A percentile compares a stretch with the other conserved stretches of the same genome.
Evolutionary conservation across 1,284 basidiomycete genomes (phyloP).

Genomic region (Ganoderma resinaceum): DNA sequence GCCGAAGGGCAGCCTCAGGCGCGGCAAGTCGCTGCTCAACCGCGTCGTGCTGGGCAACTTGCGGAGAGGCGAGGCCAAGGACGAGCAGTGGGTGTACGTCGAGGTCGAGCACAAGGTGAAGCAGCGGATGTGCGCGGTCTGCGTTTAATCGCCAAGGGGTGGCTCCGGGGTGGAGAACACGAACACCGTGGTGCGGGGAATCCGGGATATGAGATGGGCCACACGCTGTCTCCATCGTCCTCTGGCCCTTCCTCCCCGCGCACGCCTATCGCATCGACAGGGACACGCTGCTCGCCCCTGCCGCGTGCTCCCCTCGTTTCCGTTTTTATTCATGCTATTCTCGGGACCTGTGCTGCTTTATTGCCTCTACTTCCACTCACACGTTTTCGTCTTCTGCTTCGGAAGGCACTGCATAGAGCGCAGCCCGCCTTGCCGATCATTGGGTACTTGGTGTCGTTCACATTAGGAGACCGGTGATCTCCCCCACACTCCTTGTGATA

Average conservation of each 20-base stretch:
- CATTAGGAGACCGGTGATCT: constrained; percentile 28
- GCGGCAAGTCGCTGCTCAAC: constrained; percentile 38
- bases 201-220: neutral
- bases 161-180: neutral
- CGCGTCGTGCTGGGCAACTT: constrained; percentile 33
- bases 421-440: constrained; percentile 3
- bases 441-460: neutral
- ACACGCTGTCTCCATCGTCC: neutral
- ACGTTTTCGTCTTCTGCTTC: neutral
- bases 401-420: constrained; percentile 2
- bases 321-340: neutral
- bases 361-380: neutral
- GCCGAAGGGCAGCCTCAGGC: constrained; percentile 18
- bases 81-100: constrained; percentile 50
- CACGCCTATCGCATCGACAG: neutral
- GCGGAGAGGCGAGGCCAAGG: constrained; percentile 31
- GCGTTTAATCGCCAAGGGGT: constrained; percentile 13
- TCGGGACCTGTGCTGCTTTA: neutral
- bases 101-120: constrained; percentile 48
- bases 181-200: neutral
- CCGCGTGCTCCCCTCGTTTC: neutral
- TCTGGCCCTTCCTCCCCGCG: neutral
- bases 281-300: neutral
- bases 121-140: constrained; percentile 37
- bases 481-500: constrained; percentile 26